Conservation (phyloP, 805 yeast species). For the Cyberlindnera americana region DNA sequence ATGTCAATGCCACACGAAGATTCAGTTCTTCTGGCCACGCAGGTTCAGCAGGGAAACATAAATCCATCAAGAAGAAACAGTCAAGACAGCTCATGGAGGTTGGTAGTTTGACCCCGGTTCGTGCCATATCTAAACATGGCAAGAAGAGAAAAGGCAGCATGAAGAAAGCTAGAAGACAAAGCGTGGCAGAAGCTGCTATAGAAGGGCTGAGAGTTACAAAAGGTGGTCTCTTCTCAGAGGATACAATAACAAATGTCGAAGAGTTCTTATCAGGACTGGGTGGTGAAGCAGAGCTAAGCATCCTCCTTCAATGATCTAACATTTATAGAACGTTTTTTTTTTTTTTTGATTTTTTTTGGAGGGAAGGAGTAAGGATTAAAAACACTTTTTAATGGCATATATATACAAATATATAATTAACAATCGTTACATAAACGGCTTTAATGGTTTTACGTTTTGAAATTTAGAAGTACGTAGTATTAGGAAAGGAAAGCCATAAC, state of each 20-base stretch:
- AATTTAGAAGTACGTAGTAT: too few species aligned
- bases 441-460: too few species aligned
- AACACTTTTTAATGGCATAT: conserved; percentile 2
- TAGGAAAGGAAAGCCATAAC: too few species aligned
- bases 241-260: conserved; percentile 70
- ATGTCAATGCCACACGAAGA: conserved; percentile 27
- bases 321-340: neutral
- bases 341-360: neutral
- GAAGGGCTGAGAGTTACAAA: conserved; percentile 75
- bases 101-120: conserved; percentile 19
- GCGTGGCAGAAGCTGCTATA: conserved; percentile 68
- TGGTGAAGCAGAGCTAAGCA: conserved; percentile 37
- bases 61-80: conserved; percentile 12
- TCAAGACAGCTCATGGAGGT: conserved; percentile 10
- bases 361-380: neutral
- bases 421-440: conserved; percentile 3
- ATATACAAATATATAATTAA: neutral
- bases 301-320: conserved; percentile 27
- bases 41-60: conserved; percentile 7
- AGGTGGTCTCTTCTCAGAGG: conserved; percentile 73
- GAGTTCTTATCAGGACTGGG: conserved; percentile 57
- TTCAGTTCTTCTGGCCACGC: conserved; percentile 16
- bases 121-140: conserved; percentile 13
- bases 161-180: conserved; percentile 53
- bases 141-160: conserved; percentile 25